A percentile compares a stretch with the other conserved stretches of the same genome.
These are phyloP conservation scores for Leptosphaerulina australis DNA, from an alignment of 2,329 filamentous ascomycete species.

Conservation along the genomic window DNA sequence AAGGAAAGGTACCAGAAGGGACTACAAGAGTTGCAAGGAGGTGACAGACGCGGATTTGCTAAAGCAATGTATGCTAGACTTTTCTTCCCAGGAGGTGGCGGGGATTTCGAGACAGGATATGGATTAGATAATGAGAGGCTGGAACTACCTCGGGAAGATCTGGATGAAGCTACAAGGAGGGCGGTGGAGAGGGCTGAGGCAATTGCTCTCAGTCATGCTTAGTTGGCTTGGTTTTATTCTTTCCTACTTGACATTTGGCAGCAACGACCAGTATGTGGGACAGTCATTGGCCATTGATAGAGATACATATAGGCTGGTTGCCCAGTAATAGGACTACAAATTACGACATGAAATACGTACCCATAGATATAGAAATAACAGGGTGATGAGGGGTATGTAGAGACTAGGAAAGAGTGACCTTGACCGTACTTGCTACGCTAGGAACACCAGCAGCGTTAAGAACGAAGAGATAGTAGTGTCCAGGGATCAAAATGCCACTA, in stretches of 20 bases:
- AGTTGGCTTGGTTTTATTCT: not conserved
- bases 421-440: slow-evolving; percentile 29
- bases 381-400: not conserved
- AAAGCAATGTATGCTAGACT: slow-evolving; percentile 53
- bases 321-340: not conserved
- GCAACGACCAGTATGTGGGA: not conserved
- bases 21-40: slow-evolving; percentile 53
- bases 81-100: slow-evolving; percentile 24
- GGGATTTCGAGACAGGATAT: slow-evolving; percentile 24
- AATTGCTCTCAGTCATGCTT: not conserved
- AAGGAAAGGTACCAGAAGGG: slow-evolving; percentile 59
- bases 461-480: slow-evolving; percentile 35
- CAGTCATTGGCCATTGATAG: not conserved
- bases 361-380: not conserved
- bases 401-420: slow-evolving; percentile 20
- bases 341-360: not conserved
- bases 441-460: slow-evolving; percentile 28
- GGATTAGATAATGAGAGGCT: slow-evolving; percentile 58
- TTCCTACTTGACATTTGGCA: not conserved
- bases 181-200: slow-evolving; percentile 55
- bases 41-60: slow-evolving; percentile 53
- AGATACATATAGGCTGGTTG: not conserved
- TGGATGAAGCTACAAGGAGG: slow-evolving; percentile 63
- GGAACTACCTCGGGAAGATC: slow-evolving; percentile 62
- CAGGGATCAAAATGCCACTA: slow-evolving; percentile 31